phyloP scores from a whole-genome alignment of 306 rosid genomes.

The Dryas drummondii region DNA sequence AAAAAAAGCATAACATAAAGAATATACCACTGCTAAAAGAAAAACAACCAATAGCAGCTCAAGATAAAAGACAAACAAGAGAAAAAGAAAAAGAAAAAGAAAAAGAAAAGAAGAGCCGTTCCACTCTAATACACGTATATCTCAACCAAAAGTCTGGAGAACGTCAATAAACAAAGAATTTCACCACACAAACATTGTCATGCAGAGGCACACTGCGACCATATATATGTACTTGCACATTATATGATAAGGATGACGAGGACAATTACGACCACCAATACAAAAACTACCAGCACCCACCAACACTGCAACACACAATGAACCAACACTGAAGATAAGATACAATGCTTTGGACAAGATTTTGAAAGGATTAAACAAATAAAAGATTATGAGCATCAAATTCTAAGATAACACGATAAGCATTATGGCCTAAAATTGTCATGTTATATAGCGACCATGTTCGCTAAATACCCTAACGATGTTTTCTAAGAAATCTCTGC shows the following conservation, averaged over 20 bases:
- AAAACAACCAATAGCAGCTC: neutral
- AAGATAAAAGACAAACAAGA: neutral
- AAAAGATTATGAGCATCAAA: neutral
- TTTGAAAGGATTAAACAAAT: neutral
- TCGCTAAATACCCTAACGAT: neutral
- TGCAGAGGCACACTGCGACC: conserved; percentile 10
- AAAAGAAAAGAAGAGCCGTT: neutral
- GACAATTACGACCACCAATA: conserved; percentile 43
- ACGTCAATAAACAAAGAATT: conserved; percentile 1
- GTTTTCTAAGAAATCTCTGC: neutral
- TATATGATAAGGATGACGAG: conserved; percentile 49
- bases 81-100: neutral
- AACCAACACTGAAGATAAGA: conserved; percentile 6
- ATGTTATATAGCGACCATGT: neutral
- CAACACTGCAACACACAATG: conserved; percentile 57
- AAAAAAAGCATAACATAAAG: neutral
- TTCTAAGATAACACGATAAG: neutral
- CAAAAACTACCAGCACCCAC: conserved; percentile 53
- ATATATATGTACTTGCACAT: conserved; percentile 18
- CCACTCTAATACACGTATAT: conserved; percentile 1
- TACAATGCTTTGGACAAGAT: neutral
- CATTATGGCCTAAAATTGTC: neutral
- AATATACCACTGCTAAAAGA: neutral
- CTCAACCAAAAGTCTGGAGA: conserved; percentile 11
- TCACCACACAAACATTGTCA: neutral